A percentile compares a stretch with the other conserved stretches of the same genome.
phyloP scores from a whole-genome alignment of 805 yeast species.

The Starmerella vaccinii region DNA sequence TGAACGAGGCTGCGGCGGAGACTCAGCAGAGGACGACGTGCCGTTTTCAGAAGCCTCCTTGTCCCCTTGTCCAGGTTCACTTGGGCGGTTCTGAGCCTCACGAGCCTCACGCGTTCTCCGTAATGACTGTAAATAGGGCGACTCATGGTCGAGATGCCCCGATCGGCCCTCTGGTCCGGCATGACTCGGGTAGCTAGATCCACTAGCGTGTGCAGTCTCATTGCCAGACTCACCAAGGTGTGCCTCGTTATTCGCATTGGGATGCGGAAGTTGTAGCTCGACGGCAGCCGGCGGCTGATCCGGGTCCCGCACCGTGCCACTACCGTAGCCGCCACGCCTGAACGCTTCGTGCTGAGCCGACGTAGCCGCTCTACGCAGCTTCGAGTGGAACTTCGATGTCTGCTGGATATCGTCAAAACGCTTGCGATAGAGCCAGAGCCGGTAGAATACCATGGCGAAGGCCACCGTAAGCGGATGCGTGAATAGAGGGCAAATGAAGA shows the following conservation, averaged over 20 bases:
- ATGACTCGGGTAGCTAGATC: too few relatives aligned
- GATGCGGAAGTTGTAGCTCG: background rate
- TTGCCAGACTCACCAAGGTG: background rate
- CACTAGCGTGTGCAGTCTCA: background rate
- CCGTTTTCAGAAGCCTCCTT: background rate
- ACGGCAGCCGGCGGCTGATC: background rate
- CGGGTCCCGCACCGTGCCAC: background rate
- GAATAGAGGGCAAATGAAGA: constrained; percentile 52
- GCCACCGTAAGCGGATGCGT: constrained; percentile 87
- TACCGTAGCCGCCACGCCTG: background rate
- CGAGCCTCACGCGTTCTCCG: too few relatives aligned
- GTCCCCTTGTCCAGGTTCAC: too few relatives aligned
- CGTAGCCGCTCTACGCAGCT: constrained; percentile 68
- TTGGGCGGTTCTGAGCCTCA: too few relatives aligned
- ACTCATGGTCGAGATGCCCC: background rate
- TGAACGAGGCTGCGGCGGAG: background rate
- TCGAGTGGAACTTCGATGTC: constrained; percentile 65
- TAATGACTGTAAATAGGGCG: background rate
- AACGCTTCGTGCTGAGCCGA: constrained; percentile 40
- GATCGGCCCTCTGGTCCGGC: background rate
- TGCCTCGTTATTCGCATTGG: background rate
- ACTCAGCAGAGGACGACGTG: background rate
- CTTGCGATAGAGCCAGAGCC: constrained; percentile 83
- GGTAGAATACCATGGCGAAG: constrained; percentile 59
- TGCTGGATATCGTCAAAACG: constrained; percentile 72